Conservation (phyloP, 2,329 filamentous ascomycete genomes). For the Colletotrichum tropicale region DNA sequence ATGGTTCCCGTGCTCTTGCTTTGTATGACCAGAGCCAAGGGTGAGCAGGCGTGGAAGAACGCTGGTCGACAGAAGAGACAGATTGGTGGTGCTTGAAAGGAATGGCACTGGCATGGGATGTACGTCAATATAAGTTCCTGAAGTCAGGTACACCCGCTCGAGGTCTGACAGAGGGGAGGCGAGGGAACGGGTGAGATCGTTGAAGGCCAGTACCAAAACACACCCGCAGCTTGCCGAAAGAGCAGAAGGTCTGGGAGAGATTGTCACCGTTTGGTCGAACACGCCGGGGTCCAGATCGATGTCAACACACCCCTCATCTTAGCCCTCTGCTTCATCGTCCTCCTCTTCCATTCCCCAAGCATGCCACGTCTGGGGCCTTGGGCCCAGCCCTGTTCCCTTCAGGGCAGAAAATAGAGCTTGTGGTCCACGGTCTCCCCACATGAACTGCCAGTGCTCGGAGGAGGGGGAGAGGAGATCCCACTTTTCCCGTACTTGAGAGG, state of each 20-base stretch:
- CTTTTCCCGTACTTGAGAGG: not conserved
- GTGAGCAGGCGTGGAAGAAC: not conserved
- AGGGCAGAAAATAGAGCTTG: not conserved
- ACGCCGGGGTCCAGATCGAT: constrained; percentile 8
- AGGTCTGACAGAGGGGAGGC: not conserved
- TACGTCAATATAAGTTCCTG: constrained; percentile 23
- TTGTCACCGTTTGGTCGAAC: not conserved
- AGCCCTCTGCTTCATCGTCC: constrained; percentile 6
- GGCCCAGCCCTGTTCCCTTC: constrained; percentile 9
- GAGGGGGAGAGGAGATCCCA: constrained; percentile 2
- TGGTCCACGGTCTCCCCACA: not conserved
- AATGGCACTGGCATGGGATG: constrained; percentile 17
- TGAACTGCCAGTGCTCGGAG: not conserved
- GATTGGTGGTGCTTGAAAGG: not conserved
- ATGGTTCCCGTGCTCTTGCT: not conserved
- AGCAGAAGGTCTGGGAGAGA: not conserved
- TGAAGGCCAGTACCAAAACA: not conserved
- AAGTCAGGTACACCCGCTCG: constrained; percentile 19
- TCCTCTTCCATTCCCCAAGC: constrained; percentile 7
- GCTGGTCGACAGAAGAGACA: not conserved
- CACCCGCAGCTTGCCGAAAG: not conserved
- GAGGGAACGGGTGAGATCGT: constrained; percentile 1
- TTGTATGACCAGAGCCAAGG: not conserved
- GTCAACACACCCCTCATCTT: constrained; percentile 10
- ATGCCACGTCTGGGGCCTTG: not conserved